phyloP scores from a whole-genome alignment of 2,329 filamentous ascomycete species.

The Cadophora malorum region DNA sequence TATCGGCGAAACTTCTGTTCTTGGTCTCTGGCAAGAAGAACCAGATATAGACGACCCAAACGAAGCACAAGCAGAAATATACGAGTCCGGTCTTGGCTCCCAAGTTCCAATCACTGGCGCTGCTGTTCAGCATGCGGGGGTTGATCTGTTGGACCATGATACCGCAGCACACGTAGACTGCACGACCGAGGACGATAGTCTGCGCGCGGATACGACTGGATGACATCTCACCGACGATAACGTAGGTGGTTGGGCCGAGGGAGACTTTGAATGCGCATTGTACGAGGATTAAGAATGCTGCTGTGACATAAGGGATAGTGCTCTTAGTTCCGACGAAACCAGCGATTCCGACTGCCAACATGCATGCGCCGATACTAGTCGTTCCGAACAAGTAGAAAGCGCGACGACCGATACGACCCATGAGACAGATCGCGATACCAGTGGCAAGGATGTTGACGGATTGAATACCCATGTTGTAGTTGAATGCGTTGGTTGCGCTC shows the following conservation, averaged over 20 bases:
- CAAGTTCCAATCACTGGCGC: background rate
- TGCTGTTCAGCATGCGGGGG: conserved; percentile 13
- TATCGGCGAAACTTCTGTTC: conserved; percentile 21
- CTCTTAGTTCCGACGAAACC: background rate
- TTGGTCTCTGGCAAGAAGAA: conserved; percentile 16
- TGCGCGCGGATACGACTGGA: conserved; percentile 17
- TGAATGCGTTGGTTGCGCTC: conserved; percentile 12
- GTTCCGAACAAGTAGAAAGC: conserved; percentile 15
- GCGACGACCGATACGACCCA: conserved; percentile 12
- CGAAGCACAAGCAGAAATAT: conserved; percentile 14
- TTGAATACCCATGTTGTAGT: conserved; percentile 21
- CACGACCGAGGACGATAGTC: conserved; percentile 20
- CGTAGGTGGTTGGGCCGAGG: conserved; percentile 17
- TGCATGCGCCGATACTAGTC: conserved; percentile 8
- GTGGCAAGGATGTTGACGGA: conserved; percentile 16
- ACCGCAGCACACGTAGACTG: conserved; percentile 11
- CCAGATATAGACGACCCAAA: conserved; percentile 11
- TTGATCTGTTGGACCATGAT: conserved; percentile 17
- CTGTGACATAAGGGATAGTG: background rate
- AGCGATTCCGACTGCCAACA: conserved; percentile 11
- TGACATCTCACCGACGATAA: conserved; percentile 18
- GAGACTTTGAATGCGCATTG: conserved; percentile 15
- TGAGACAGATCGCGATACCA: background rate
- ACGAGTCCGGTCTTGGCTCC: conserved; percentile 18
- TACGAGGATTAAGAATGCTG: conserved; percentile 15